Percentiles rank a stretch among this genome's conserved stretches.
These are phyloP conservation scores for Solanum sitiens DNA, from an alignment of 257 asterid genomes.

Conservation along the genomic window DNA sequence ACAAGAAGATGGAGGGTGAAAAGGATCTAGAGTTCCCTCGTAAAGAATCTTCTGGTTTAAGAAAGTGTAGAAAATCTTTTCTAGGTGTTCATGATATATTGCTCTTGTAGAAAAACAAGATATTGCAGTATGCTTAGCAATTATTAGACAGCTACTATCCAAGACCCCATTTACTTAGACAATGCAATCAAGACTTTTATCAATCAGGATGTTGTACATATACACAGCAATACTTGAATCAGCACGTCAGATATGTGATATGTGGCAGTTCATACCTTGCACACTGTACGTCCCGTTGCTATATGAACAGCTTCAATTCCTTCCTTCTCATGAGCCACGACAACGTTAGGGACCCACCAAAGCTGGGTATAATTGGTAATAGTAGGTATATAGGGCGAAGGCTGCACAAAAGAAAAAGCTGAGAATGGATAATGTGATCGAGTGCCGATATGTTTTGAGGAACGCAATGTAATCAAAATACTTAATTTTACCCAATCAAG, in stretches of 20 bases:
- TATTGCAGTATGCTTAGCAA: neutral
- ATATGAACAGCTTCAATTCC: constrained; percentile 97
- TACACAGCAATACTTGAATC: neutral
- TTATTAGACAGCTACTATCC: neutral
- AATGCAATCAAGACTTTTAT: neutral
- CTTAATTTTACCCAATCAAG: neutral
- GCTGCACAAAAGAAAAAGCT: constrained; percentile 38
- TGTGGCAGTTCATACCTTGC: constrained; percentile 52
- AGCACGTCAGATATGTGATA: neutral
- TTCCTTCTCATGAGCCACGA: constrained; percentile 92
- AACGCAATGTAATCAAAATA: neutral
- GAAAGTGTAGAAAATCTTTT: neutral
- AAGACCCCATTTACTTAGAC: neutral
- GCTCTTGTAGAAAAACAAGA: neutral
- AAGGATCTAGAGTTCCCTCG: neutral
- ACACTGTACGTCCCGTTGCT: constrained; percentile 91
- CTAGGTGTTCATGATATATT: neutral
- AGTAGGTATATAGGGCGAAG: constrained; percentile 66
- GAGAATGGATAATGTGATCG: neutral
- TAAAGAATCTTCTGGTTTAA: neutral
- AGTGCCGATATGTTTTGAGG: neutral
- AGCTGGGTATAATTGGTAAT: constrained; percentile 91
- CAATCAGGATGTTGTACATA: neutral
- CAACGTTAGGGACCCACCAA: constrained; percentile 99
- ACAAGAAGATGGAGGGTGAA: neutral